Conservation (phyloP, 306 rosid genomes). For the Alnus rubra region DNA sequence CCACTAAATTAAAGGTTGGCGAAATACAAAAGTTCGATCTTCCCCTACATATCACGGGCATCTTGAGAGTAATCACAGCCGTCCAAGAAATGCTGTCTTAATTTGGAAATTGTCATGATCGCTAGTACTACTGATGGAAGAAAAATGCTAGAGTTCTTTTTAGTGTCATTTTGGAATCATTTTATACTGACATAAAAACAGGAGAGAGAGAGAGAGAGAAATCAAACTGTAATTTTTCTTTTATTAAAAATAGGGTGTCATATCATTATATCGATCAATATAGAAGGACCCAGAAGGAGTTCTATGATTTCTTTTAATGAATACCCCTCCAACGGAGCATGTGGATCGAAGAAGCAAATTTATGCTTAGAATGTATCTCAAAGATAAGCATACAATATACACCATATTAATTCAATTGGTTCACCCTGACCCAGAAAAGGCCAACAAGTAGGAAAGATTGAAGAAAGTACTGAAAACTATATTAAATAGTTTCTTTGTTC, state of each 20-base stretch:
- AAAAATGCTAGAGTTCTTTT: no score
- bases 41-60: conserved; percentile 31
- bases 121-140: no score
- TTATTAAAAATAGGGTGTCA: no score
- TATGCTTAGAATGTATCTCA: conserved; percentile 1
- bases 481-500: neutral
- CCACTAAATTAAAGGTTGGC: conserved; percentile 28
- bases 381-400: neutral
- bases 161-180: no score
- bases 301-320: no score
- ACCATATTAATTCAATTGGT: neutral
- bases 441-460: neutral
- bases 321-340: neutral
- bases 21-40: neutral
- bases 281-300: no score
- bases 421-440: neutral
- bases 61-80: conserved; percentile 38
- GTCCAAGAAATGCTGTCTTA: conserved; percentile 29
- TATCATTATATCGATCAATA: no score
- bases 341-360: neutral
- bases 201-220: no score
- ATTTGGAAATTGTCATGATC: neutral
- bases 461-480: neutral
- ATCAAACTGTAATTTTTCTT: no score
- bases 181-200: no score